Base-by-base conservation (phyloP, 1,284 basidiomycete genomes). In the Pseudozyma hubeiensis region DNA sequence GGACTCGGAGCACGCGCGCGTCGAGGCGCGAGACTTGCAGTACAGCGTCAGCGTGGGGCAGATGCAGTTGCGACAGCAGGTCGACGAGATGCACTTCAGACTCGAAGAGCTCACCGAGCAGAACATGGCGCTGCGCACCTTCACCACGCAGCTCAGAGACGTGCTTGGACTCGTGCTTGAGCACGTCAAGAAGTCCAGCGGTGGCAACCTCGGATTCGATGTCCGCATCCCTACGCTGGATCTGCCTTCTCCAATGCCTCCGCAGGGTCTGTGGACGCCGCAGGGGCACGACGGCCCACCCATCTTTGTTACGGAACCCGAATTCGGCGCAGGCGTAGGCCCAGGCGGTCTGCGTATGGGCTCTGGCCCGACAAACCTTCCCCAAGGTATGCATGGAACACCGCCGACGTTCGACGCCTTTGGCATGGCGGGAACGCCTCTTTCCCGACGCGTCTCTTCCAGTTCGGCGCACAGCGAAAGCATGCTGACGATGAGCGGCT, bases 41-140 rank as follows among this genome's bases (percentile, higher is more conserved):
- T 79, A 78, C 64, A 79, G 76, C 58, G 73, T 79, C 55, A 73
- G 72, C 31, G 72, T 79, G 2, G 76, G 75, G 0, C 78, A 79
- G 52, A 75, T 78, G 75, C 78, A 79, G 50, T 55, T 79, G 52
- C 78, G 78, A 5, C 75, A 77, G 48, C 75, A 75, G 62, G 57
- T 79, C 29, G 78, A 79, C 51, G 78, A 79, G 66, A 66, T 77
- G 75, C 75, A 78, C 37, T 78, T 72, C 55, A 52, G 78, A 13
- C 45, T 79, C n/a, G 78, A 79, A 13, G 75, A 79, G 59, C 58
- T 74, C 24, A 59, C 67, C 13, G 76, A 80, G 66, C 66, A 73
- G 35, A 80, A 80, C 60, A 60, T 66, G 49, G 74, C 68, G 14
- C 65, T 80, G 43, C 65, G 78, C 37, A 64, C 64, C 0, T 73